These are phyloP conservation scores for Rubia peregrina DNA, from an alignment of 305 asterid species.

Conservation along the genomic window DNA sequence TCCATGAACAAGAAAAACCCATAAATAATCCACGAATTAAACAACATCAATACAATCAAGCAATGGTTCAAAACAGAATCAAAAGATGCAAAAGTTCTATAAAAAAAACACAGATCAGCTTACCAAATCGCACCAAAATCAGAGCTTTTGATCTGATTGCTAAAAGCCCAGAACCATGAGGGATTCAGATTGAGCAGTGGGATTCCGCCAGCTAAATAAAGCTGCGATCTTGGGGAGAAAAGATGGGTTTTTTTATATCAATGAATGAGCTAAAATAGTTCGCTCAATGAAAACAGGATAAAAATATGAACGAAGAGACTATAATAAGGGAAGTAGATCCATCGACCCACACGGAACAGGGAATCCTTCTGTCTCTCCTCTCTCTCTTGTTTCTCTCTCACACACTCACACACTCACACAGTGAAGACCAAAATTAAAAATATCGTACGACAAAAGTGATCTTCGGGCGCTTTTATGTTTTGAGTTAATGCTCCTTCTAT, in stretches of 20 bases:
- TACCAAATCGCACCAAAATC: slow-evolving; percentile 47
- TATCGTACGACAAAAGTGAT: slow-evolving; percentile 15
- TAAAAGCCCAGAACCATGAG: slow-evolving; percentile 7
- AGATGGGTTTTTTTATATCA: not conserved
- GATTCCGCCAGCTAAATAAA: not conserved
- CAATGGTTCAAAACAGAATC: not conserved
- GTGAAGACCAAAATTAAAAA: slow-evolving; percentile 9
- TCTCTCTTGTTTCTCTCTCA: not conserved
- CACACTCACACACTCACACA: slow-evolving; percentile 16
- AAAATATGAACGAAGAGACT: not conserved
- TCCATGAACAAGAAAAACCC: slow-evolving; percentile 5
- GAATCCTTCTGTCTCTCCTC: not conserved
- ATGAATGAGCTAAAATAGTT: slow-evolving; percentile 4
- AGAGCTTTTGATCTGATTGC: slow-evolving; percentile 19
- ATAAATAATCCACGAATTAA: slow-evolving; percentile 16
- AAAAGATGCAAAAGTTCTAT: slow-evolving; percentile 1
- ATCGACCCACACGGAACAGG: slow-evolving; percentile 6
- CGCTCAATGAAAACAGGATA: not conserved
- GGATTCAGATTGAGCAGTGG: slow-evolving; percentile 9
- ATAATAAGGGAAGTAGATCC: not conserved
- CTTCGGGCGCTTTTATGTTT: slow-evolving; percentile 7
- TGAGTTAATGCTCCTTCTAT: not conserved
- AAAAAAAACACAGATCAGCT: slow-evolving; percentile 21
- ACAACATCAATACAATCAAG: not conserved
- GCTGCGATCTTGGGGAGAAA: slow-evolving; percentile 10